A percentile compares a stretch with the other conserved stretches of the same genome.
Conservation (phyloP, 2,329 filamentous ascomycete genomes). For the Fusarium bactridioides region DNA sequence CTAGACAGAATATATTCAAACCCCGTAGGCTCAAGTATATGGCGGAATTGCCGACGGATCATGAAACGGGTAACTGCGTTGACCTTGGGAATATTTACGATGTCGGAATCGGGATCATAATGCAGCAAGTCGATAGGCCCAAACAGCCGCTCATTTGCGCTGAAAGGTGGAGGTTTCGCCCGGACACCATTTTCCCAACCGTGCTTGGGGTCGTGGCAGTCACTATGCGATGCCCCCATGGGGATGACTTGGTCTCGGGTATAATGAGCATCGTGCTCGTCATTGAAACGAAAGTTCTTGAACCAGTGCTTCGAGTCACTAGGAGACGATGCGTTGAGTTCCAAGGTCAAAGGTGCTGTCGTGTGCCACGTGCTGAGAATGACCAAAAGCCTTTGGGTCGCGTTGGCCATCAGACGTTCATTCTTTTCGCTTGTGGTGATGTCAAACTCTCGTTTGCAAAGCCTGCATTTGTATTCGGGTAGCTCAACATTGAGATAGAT, state of each 20-base stretch:
- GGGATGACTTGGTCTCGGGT: not conserved
- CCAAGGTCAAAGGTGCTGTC: not conserved
- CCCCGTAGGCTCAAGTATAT: not conserved
- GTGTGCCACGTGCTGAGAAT: not conserved
- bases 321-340: not conserved
- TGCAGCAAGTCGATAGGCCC: not conserved
- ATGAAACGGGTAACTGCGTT: not conserved
- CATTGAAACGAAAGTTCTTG: not conserved
- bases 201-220: not conserved
- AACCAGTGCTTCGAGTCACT: constrained; percentile 2
- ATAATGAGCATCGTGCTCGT: not conserved
- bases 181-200: not conserved
- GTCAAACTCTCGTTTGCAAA: too few species aligned
- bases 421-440: not conserved
- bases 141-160: not conserved
- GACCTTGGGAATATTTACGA: not conserved
- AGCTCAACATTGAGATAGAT: constrained; percentile 5
- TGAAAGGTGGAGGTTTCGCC: not conserved
- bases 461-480: fast-evolving
- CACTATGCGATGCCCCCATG: not conserved
- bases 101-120: not conserved
- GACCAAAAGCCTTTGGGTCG: not conserved
- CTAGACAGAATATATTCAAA: not conserved
- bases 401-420: fast-evolving
- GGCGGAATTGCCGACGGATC: constrained; percentile 6